phyloP scores from a whole-genome alignment of 768 basidiomycete species.

The Rubroboletus satanas region DNA sequence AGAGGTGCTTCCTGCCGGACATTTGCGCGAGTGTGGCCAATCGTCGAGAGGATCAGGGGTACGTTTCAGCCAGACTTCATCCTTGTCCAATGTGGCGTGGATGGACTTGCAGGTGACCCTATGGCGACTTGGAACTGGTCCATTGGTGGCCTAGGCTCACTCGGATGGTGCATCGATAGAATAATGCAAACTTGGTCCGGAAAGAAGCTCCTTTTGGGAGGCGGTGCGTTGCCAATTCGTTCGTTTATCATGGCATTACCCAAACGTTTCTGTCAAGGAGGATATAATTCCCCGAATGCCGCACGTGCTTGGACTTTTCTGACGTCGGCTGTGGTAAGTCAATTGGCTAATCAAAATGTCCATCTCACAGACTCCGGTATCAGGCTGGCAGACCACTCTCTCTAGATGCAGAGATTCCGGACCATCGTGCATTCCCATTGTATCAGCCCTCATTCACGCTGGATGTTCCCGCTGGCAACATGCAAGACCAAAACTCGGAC shows the following conservation, averaged over 20 bases:
- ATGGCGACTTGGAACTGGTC: constrained; percentile 72
- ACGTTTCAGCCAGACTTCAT: constrained; percentile 74
- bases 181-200: constrained; percentile 54
- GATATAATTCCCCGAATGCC: constrained; percentile 79
- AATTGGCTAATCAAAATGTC: not conserved
- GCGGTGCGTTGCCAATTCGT: constrained; percentile 43
- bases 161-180: constrained; percentile 64
- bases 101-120: constrained; percentile 83
- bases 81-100: constrained; percentile 83
- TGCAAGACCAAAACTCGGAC: constrained; percentile 67
- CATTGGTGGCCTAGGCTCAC: constrained; percentile 52
- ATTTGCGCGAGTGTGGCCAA: constrained; percentile 59
- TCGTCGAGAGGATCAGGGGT: constrained; percentile 56
- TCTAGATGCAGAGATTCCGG: constrained; percentile 66
- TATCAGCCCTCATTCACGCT: constrained; percentile 82
- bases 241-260: not conserved
- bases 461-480: constrained; percentile 68
- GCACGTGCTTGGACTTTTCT: constrained; percentile 85
- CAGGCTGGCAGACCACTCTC: constrained; percentile 55
- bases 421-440: constrained; percentile 65
- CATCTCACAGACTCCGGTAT: not conserved
- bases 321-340: constrained; percentile 69
- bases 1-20: constrained; percentile 66
- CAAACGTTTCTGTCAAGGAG: constrained; percentile 46
- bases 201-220: constrained; percentile 70